Percentiles rank a stretch among this genome's conserved stretches.
These are phyloP conservation scores for Schizosaccharomyces cryophilus DNA, from an alignment of 805 yeast species.

Conservation along the genomic window DNA sequence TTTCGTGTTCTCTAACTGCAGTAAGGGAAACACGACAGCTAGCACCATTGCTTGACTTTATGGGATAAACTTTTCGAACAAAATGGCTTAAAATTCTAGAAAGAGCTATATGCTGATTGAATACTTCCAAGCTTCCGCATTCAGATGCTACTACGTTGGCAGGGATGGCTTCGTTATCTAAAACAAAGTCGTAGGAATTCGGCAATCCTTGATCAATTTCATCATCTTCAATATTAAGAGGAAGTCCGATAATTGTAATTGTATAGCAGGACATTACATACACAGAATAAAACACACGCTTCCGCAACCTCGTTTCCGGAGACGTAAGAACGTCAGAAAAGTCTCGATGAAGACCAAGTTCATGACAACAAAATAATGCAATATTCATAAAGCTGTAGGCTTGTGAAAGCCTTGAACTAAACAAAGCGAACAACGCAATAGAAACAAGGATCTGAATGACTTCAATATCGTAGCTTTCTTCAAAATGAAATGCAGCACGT, in stretches of 20 bases:
- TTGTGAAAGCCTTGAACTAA: not conserved
- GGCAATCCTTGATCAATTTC: conserved; percentile 80
- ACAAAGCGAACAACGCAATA: not conserved
- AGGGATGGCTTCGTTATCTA: not conserved
- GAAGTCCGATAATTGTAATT: conserved; percentile 66
- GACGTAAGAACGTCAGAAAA: not conserved
- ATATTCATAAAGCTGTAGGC: not conserved
- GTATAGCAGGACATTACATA: conserved; percentile 79
- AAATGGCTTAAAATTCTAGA: not conserved
- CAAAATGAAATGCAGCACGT: not conserved
- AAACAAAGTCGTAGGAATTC: not conserved
- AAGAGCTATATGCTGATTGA: not conserved
- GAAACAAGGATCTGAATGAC: not conserved
- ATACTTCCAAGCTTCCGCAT: not conserved
- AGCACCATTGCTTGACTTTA: not conserved
- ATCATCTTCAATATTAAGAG: conserved; percentile 47
- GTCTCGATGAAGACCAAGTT: not conserved
- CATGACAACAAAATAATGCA: not conserved
- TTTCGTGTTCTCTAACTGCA: not conserved
- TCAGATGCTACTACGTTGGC: not conserved
- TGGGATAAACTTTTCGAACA: not conserved
- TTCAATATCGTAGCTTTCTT: not conserved
- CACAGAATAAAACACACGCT: conserved; percentile 69
- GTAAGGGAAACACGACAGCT: not conserved
- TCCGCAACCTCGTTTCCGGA: conserved; percentile 49